phyloP scores from a whole-genome alignment of 2,329 filamentous ascomycete genomes.

The Emmonsia crescens region DNA sequence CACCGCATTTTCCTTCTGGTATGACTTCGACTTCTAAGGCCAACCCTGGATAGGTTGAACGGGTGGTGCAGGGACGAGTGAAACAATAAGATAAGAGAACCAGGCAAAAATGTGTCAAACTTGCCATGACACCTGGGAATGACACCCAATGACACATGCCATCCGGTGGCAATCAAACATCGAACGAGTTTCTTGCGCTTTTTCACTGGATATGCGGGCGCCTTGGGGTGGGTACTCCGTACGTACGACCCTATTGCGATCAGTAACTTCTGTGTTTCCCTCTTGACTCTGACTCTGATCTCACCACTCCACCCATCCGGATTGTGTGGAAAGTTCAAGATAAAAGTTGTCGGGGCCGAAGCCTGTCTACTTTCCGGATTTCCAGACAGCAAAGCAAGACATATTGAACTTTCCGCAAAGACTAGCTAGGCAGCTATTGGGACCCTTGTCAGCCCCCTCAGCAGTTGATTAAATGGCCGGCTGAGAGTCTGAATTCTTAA shows the following conservation, averaged over 20 bases:
- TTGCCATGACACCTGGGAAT: not conserved
- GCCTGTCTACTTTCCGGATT: not conserved
- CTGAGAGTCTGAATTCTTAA: too few relatives aligned
- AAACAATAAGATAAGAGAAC: not conserved
- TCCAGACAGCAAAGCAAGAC: not conserved
- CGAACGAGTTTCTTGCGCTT: not conserved
- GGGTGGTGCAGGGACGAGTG: not conserved
- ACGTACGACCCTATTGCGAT: not conserved
- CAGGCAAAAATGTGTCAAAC: not conserved
- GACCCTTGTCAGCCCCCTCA: not conserved
- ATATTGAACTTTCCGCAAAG: not conserved
- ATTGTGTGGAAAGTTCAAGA: not conserved
- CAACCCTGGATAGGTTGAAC: not conserved
- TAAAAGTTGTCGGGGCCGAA: not conserved
- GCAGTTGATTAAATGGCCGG: too few relatives aligned
- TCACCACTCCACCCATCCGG: not conserved
- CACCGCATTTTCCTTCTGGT: not conserved
- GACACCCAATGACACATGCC: not conserved
- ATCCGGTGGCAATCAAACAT: not conserved
- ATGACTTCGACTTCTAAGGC: not conserved
- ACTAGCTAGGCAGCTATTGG: too few relatives aligned
- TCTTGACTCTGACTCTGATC: not conserved
- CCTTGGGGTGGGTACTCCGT: conserved; percentile 2
- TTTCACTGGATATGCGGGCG: not conserved
- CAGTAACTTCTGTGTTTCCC: not conserved